A percentile compares a stretch with the other conserved stretches of the same genome.
Conservation (phyloP, 2,329 filamentous ascomycete species). For the Hypocrella siamensis region DNA sequence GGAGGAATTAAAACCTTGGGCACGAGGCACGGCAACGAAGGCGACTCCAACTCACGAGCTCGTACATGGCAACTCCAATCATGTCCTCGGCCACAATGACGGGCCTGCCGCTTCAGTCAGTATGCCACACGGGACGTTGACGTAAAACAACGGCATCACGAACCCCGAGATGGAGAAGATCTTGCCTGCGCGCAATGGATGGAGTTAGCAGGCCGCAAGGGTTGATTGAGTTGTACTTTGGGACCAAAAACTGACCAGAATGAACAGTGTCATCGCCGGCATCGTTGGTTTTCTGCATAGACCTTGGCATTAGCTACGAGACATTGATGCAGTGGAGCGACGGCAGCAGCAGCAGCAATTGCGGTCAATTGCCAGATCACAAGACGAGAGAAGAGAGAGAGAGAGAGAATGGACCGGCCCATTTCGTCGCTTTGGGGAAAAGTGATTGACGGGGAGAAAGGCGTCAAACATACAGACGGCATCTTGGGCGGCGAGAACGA, state of each 20-base stretch:
- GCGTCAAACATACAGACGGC: slow-evolving; percentile 33
- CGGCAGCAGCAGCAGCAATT: slow-evolving; percentile 4
- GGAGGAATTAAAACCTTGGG: too few species aligned
- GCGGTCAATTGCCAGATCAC: too few species aligned
- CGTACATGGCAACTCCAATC: slow-evolving; percentile 99
- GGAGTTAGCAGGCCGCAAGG: slow-evolving; percentile 1
- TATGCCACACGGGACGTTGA: slow-evolving; percentile 1
- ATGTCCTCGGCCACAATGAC: slow-evolving; percentile 97
- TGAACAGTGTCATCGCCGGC: slow-evolving; percentile 21
- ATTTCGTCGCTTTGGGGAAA: slow-evolving; percentile 1
- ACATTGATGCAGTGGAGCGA: slow-evolving; percentile 6
- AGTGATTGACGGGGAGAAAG: slow-evolving; percentile 1
- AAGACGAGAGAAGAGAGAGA: too few species aligned
- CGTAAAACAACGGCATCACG: slow-evolving; percentile 9
- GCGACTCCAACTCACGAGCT: slow-evolving; percentile 57
- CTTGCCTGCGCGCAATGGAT: slow-evolving; percentile 28
- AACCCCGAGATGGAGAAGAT: slow-evolving; percentile 48
- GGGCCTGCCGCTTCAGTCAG: slow-evolving; percentile 37
- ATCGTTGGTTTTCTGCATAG: slow-evolving; percentile 17
- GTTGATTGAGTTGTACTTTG: not conserved
- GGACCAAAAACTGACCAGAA: slow-evolving; percentile 19
- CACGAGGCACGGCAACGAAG: too few species aligned
- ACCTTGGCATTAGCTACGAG: slow-evolving; percentile 8
- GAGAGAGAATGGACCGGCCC: slow-evolving; percentile 5
- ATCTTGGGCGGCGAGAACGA: slow-evolving; percentile 28